Conservation (phyloP, 306 rosid species). For the Cucurbita ficifolia region DNA sequence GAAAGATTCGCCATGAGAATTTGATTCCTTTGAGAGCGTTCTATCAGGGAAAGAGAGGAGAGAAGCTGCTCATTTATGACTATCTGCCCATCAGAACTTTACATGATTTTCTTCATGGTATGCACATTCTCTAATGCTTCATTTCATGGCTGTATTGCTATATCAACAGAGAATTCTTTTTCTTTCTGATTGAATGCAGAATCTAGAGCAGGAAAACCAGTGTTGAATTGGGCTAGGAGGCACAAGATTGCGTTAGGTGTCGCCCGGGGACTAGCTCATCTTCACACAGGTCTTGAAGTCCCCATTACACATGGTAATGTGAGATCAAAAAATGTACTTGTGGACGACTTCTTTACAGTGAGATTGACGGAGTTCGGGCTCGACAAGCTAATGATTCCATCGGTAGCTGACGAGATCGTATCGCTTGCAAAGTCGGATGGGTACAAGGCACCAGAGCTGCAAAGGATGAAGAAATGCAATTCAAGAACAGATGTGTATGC, state of each 20-base stretch:
- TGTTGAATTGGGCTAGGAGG: conserved; percentile 89
- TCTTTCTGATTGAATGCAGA: conserved; percentile 34
- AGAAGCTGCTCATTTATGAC: conserved; percentile 87
- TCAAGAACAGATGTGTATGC: conserved; percentile 88
- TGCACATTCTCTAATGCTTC: conserved; percentile 7
- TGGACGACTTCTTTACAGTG: conserved; percentile 67
- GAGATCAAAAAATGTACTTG: conserved; percentile 76
- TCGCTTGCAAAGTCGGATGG: conserved; percentile 68
- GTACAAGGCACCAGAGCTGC: conserved; percentile 89
- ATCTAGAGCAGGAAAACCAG: conserved; percentile 67
- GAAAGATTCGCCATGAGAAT: conserved; percentile 81
- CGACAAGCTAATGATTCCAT: conserved; percentile 70
- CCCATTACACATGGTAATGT: conserved; percentile 87
- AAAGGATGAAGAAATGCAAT: conserved; percentile 85
- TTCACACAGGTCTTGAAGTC: conserved; percentile 68
- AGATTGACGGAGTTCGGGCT: conserved; percentile 77
- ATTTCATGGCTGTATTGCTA: background rate
- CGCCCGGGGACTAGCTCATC: conserved; percentile 83
- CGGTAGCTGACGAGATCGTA: conserved; percentile 79
- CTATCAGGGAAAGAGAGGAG: conserved; percentile 95
- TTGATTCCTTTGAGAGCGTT: conserved; percentile 93
- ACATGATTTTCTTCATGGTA: conserved; percentile 83
- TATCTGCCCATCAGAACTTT: conserved; percentile 58
- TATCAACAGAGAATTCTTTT: background rate
- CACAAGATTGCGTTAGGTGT: conserved; percentile 84